Evolutionary conservation across 306 rosid species (phyloP).

Genomic region (Vigna unguiculata): DNA sequence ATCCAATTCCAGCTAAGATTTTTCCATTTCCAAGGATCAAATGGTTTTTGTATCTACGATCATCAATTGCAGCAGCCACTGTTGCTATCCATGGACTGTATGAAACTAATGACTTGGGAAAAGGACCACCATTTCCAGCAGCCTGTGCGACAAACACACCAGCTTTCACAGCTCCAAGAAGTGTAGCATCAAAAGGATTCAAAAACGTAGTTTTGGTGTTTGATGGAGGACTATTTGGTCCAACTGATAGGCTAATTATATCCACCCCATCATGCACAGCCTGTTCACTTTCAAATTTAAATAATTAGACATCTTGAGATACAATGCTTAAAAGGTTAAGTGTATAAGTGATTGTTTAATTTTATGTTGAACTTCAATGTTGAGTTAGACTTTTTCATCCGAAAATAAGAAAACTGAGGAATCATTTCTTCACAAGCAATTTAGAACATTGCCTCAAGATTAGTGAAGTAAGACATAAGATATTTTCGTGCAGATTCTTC

Average conservation of each 20-base stretch:
- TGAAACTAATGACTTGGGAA: slow-evolving; percentile 93
- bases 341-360: slow-evolving; percentile 30
- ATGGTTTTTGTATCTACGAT: slow-evolving; percentile 97
- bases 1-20: slow-evolving; percentile 82
- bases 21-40: slow-evolving; percentile 89
- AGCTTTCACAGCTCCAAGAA: slow-evolving; percentile 99
- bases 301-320: slow-evolving; percentile 41
- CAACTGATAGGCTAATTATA: slow-evolving; percentile 96
- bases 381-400: background rate
- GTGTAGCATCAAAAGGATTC: slow-evolving; percentile 98
- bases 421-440: slow-evolving; percentile 26
- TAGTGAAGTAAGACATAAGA: slow-evolving; percentile 9
- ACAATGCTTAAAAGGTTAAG: background rate
- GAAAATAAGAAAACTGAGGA: background rate
- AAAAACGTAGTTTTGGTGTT: slow-evolving; percentile 84
- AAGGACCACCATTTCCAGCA: slow-evolving; percentile 99
- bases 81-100: slow-evolving; percentile 98
- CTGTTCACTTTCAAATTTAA: slow-evolving; percentile 60
- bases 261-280: slow-evolving; percentile 99
- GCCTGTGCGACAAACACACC: slow-evolving; percentile 99
- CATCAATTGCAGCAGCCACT: slow-evolving; percentile 98
- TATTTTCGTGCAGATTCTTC: slow-evolving; percentile 8
- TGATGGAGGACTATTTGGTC: slow-evolving; percentile 97
- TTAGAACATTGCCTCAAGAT: slow-evolving; percentile 16
- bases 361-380: slow-evolving; percentile 15